Evolutionary conservation across 805 yeast genomes (phyloP), one percentile per base, ranked within the genome.

Genomic region (Spencermartinsiella europaea): DNA sequence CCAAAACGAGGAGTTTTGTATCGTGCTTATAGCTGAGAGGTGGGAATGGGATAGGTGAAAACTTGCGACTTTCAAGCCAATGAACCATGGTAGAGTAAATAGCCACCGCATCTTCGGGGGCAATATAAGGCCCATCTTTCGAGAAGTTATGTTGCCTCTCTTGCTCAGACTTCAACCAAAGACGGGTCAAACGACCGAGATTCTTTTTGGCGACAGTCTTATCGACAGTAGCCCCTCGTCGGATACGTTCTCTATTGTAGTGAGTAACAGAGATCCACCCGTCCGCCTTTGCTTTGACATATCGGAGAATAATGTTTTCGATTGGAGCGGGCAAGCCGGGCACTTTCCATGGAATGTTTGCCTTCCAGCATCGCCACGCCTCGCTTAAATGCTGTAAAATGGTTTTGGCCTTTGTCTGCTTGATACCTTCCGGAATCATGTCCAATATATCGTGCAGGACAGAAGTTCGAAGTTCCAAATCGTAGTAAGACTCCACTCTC

Each of bases 301-400:
- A 93, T 38, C 96, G 77, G 59, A 86, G 83, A 50, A 93, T 90
- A 34, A 93, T 86, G 38, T 79, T 77, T 54, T 82, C 93, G 21
- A 93, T 79, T 0, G 97, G 97, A 44, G 77, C 84, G 1, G 99
- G 99, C 67, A 93, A 71, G 0, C 98, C 98, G 1, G 96, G 95
- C 14, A 93, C 98, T 55, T 87, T 81, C 98, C 98, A 93, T 0
- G 97, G 96, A 48, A 93, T 84, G 60, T 93, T 91, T 2, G 99
- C 99, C 64, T 93, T 93, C 99, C 99, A 93, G 64, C 98, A 93
- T 63, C 99, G 73, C 99, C 99, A 93, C 0, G 99, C 99, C 64
- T 93, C 99, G 61, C 95, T 85, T 48, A 93, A 72, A 65, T 93
- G 99, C 59, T 93, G 98, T 40, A 93, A 66, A 44, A 93, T 84